Evolutionary conservation across 139 green algal species (phyloP).

Genomic region (Chlorella vulgaris): DNA sequence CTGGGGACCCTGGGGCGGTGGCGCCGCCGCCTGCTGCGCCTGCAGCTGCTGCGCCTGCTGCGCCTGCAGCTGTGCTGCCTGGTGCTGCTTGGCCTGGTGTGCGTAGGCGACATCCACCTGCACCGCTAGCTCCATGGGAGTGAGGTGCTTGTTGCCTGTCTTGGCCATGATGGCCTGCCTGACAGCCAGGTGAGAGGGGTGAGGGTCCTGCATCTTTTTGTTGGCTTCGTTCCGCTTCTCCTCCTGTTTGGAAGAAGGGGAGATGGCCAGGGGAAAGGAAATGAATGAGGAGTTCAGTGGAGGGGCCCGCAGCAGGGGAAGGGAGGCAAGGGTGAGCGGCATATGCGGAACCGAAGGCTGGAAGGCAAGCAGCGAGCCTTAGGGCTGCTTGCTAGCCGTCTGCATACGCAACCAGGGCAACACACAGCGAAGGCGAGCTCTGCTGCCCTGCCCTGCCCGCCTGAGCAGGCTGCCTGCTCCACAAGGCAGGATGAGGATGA

Average conservation of each 20-base stretch:
- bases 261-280: neutral
- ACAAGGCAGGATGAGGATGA: too few relatives aligned
- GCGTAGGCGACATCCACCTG: conserved; percentile 25
- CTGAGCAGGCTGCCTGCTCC: neutral
- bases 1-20: neutral
- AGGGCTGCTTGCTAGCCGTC: too few relatives aligned
- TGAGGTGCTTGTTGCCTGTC: conserved; percentile 30
- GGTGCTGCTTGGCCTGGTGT: conserved; percentile 35
- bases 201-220: conserved; percentile 29
- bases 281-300: neutral
- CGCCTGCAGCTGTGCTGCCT: conserved; percentile 26
- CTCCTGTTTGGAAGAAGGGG: conserved; percentile 19
- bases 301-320: neutral
- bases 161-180: conserved; percentile 41
- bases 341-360: too few relatives aligned
- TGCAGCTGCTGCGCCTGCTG: conserved; percentile 32
- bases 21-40: conserved; percentile 27
- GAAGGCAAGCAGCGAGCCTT: too few relatives aligned
- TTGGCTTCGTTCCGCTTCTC: conserved; percentile 35
- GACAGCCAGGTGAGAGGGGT: conserved; percentile 45
- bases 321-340: neutral
- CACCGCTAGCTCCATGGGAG: conserved; percentile 29
- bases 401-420: too few relatives aligned
- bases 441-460: too few relatives aligned
- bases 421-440: too few relatives aligned